phyloP scores from a whole-genome alignment of 176 grass and related monocot genomes.

The Aegilops longissima region DNA sequence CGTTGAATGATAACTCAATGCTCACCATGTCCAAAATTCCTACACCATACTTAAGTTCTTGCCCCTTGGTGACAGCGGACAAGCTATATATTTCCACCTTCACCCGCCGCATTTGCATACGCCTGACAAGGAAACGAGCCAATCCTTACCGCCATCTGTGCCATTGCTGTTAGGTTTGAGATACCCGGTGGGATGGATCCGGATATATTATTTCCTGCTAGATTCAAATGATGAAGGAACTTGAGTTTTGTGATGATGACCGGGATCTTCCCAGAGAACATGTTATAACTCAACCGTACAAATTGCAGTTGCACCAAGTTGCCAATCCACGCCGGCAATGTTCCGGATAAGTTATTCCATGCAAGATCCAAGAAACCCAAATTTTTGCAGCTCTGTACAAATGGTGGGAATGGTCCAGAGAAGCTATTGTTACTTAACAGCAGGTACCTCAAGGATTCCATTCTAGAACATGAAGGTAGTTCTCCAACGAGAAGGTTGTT shows the following conservation, averaged over 20 bases:
- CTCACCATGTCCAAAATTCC: background rate
- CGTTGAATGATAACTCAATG: conserved; percentile 34
- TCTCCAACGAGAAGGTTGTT: conserved; percentile 18
- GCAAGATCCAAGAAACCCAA: conserved; percentile 21
- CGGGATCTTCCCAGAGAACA: conserved; percentile 34
- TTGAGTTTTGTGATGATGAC: background rate
- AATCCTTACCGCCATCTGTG: background rate
- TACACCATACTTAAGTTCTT: background rate
- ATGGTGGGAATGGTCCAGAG: background rate
- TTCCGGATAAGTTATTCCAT: too few relatives aligned
- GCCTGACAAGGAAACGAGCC: too few relatives aligned
- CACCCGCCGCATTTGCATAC: too few relatives aligned
- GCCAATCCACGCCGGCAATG: conserved; percentile 29
- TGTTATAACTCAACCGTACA: conserved; percentile 35
- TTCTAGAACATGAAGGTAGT: background rate
- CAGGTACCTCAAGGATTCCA: background rate
- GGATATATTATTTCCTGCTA: conserved; percentile 23
- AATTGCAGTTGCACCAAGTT: background rate
- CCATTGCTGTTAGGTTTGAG: conserved; percentile 27
- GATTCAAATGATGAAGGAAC: conserved; percentile 24
- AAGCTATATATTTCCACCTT: background rate
- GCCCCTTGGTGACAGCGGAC: conserved; percentile 28
- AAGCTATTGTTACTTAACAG: background rate
- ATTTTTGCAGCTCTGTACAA: background rate
- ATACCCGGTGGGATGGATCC: conserved; percentile 21